Conservation (phyloP, 306 rosid species). For the Glycine latifolia region DNA sequence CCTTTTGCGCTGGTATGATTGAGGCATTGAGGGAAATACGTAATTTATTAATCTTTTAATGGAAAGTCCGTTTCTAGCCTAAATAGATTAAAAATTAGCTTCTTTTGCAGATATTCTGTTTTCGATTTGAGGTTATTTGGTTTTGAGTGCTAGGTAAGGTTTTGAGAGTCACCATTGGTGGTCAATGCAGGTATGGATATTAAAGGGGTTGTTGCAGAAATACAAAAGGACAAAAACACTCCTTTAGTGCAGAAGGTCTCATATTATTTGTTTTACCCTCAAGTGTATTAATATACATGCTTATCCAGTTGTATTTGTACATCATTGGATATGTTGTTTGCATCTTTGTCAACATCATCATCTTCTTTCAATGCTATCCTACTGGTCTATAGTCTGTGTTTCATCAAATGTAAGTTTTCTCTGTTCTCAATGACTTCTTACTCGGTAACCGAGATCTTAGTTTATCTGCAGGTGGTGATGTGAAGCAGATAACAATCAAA, state of each 20-base stretch:
- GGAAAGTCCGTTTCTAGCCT: neutral
- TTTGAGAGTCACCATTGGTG: conserved; percentile 74
- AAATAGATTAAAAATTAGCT: conserved; percentile 22
- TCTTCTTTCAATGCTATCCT: conserved; percentile 40
- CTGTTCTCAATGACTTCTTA: conserved; percentile 39
- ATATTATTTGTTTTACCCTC: conserved; percentile 52
- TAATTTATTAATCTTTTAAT: neutral
- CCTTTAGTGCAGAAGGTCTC: conserved; percentile 96
- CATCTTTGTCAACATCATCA: conserved; percentile 25
- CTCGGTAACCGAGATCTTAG: conserved; percentile 65
- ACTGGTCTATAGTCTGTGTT: conserved; percentile 12
- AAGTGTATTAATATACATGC: conserved; percentile 37
- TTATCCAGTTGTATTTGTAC: conserved; percentile 45
- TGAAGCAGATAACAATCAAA: conserved; percentile 86
- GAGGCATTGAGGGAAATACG: conserved; percentile 23
- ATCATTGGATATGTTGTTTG: conserved; percentile 48
- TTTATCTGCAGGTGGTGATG: conserved; percentile 98
- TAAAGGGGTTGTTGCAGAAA: conserved; percentile 99
- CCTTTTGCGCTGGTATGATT: conserved; percentile 89
- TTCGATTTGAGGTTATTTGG: conserved; percentile 49
- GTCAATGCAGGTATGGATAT: conserved; percentile 98
- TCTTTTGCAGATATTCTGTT: conserved; percentile 43
- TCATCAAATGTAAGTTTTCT: conserved; percentile 11
- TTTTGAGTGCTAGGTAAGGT: conserved; percentile 58
- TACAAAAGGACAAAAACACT: conserved; percentile 90